These are phyloP conservation scores for Tuber borchii DNA, from an alignment of 495 filamentous ascomycete species.

Conservation along the genomic window DNA sequence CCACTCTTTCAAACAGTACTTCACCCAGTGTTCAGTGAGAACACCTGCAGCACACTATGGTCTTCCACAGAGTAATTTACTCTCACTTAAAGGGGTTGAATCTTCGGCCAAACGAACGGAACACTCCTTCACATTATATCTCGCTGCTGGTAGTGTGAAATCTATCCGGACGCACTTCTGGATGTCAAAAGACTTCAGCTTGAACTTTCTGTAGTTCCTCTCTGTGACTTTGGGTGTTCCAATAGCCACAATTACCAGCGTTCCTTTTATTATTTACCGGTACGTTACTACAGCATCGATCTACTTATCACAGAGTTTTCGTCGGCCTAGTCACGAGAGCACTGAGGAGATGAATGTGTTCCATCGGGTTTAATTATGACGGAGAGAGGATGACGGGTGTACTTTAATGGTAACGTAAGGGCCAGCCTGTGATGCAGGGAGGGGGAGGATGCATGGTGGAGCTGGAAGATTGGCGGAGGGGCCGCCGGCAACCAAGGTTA, in stretches of 20 bases:
- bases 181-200: too few relatives aligned
- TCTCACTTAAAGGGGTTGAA: too few relatives aligned
- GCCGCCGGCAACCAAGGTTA: too few relatives aligned
- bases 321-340: not conserved
- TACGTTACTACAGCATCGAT: not conserved
- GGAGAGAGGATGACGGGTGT: not conserved
- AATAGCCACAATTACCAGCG: not conserved
- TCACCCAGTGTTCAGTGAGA: too few relatives aligned
- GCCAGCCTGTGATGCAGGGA: not conserved
- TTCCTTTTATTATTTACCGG: not conserved
- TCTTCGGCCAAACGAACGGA: not conserved
- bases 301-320: not conserved
- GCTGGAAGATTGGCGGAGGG: not conserved
- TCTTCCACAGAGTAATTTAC: not conserved
- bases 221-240: not conserved
- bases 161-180: not conserved
- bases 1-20: not conserved
- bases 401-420: not conserved
- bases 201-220: too few relatives aligned
- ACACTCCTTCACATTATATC: not conserved
- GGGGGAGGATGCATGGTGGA: not conserved
- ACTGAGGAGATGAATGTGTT: not conserved
- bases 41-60: too few relatives aligned
- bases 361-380: not conserved
- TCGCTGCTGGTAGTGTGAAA: not conserved